Evolutionary conservation across 2,329 filamentous ascomycete species (phyloP).

Genomic region (Calonectria ilicicola): DNA sequence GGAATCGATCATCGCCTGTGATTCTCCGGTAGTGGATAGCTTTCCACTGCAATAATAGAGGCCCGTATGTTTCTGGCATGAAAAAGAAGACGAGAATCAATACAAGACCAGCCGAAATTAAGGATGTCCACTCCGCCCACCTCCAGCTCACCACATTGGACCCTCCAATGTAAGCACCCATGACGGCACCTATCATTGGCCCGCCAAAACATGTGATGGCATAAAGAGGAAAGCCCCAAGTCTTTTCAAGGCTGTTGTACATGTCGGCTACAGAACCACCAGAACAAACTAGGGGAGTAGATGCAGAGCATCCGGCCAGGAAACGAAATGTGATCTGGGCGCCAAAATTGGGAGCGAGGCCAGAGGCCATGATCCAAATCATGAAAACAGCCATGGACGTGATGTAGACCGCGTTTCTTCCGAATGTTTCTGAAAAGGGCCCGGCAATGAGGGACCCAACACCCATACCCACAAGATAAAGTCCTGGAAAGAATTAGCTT

Average conservation of each 20-base stretch:
- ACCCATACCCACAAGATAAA: slow-evolving; percentile 52
- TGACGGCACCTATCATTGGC: slow-evolving; percentile 53
- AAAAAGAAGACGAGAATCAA: slow-evolving; percentile 67
- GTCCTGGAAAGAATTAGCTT: slow-evolving; percentile 12
- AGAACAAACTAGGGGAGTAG: slow-evolving; percentile 56
- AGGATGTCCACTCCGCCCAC: slow-evolving; percentile 74
- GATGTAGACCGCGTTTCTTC: slow-evolving; percentile 55
- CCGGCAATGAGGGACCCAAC: slow-evolving; percentile 52
- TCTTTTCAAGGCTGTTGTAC: slow-evolving; percentile 50
- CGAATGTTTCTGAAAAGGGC: slow-evolving; percentile 54
- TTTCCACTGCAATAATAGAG: slow-evolving; percentile 68
- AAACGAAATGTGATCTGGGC: slow-evolving; percentile 61
- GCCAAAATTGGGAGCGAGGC: slow-evolving; percentile 55
- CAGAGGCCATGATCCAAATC: slow-evolving; percentile 58
- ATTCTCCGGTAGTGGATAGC: slow-evolving; percentile 69
- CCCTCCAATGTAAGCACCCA: slow-evolving; percentile 74
- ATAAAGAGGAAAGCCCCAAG: slow-evolving; percentile 58
- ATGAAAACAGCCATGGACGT: slow-evolving; percentile 55
- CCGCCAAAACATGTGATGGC: slow-evolving; percentile 56
- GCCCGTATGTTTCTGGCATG: slow-evolving; percentile 75
- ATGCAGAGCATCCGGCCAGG: slow-evolving; percentile 59
- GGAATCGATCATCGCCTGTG: slow-evolving; percentile 71
- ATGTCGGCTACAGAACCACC: slow-evolving; percentile 58
- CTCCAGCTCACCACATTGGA: slow-evolving; percentile 65
- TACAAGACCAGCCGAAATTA: slow-evolving; percentile 71